These are phyloP conservation scores for Calocybe gangraenosa DNA, from an alignment of 768 basidiomycete species.

Conservation along the genomic window DNA sequence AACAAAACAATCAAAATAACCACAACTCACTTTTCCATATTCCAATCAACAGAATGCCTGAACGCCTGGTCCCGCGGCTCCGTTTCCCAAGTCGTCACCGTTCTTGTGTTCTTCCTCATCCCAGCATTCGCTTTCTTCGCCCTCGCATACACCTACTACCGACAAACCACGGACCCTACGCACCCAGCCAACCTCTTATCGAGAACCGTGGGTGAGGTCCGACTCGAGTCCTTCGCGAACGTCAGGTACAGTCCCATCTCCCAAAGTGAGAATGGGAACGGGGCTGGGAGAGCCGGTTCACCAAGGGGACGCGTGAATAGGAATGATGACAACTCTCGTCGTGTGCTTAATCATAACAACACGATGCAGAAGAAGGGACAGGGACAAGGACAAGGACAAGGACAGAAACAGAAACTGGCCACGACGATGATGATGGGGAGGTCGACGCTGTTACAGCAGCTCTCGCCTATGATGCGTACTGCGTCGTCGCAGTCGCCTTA, in stretches of 20 bases:
- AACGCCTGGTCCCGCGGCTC: constrained; percentile 34
- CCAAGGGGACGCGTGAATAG: background rate
- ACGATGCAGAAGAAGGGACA: too few relatives aligned
- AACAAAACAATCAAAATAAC: background rate
- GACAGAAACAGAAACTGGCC: too few relatives aligned
- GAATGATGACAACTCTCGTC: too few relatives aligned
- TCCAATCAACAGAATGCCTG: constrained; percentile 31
- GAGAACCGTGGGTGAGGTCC: constrained; percentile 8
- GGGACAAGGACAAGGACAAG: too few relatives aligned
- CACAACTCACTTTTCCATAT: background rate
- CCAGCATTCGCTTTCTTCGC: constrained; percentile 31
- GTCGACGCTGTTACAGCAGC: background rate
- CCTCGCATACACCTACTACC: constrained; percentile 35
- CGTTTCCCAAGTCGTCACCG: constrained; percentile 30
- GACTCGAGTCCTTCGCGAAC: constrained; percentile 11
- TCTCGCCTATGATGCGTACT: constrained; percentile 20
- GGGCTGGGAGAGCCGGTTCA: constrained; percentile 3
- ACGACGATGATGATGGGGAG: too few relatives aligned
- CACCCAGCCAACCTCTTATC: constrained; percentile 30
- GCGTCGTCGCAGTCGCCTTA: constrained; percentile 27
- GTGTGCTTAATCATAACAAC: too few relatives aligned
- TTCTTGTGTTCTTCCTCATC: constrained; percentile 34
- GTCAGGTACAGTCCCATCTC: background rate
- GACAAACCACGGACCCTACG: constrained; percentile 31
- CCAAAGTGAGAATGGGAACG: background rate